phyloP scores from a whole-genome alignment of 2,329 filamentous ascomycete species.

The Sphaerulina populicola region DNA sequence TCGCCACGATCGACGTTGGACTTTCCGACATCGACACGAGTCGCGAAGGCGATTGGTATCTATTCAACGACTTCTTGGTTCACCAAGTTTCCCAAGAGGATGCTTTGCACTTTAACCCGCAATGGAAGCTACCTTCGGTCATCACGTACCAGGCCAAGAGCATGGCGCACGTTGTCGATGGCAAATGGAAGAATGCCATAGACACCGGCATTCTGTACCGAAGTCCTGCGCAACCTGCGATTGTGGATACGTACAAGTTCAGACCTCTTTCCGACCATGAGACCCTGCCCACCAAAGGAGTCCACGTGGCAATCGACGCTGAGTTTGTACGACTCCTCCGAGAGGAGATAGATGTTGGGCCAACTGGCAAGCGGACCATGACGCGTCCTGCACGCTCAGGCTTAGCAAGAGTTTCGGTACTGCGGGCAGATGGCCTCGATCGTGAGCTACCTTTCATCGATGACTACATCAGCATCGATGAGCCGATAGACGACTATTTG shows the following conservation, averaged over 20 bases:
- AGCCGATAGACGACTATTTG: conserved; percentile 88
- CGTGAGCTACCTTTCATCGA: conserved; percentile 89
- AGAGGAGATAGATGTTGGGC: conserved; percentile 92
- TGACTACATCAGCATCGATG: conserved; percentile 87
- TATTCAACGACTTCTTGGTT: conserved; percentile 97
- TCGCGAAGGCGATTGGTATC: conserved; percentile 69
- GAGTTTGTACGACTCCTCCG: conserved; percentile 92
- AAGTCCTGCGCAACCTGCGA: conserved; percentile 49
- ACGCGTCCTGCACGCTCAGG: conserved; percentile 86
- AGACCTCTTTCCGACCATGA: conserved; percentile 24
- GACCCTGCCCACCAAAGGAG: conserved; percentile 55
- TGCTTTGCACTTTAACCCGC: conserved; percentile 77
- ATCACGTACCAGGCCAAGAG: conserved; percentile 77
- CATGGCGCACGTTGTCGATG: conserved; percentile 72
- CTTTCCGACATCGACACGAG: conserved; percentile 54
- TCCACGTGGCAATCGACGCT: conserved; percentile 79
- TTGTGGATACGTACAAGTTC: conserved; percentile 25
- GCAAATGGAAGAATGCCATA: conserved; percentile 73
- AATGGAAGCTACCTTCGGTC: conserved; percentile 88
- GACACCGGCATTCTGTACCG: conserved; percentile 79
- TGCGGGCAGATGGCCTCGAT: conserved; percentile 67
- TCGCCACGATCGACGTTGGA: conserved; percentile 77
- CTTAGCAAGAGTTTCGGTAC: conserved; percentile 83
- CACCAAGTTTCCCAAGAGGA: conserved; percentile 70
- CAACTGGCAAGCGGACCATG: conserved; percentile 83